These are phyloP conservation scores for Passiflora organensis DNA, from an alignment of 345 rosid genomes.

Conservation along the genomic window DNA sequence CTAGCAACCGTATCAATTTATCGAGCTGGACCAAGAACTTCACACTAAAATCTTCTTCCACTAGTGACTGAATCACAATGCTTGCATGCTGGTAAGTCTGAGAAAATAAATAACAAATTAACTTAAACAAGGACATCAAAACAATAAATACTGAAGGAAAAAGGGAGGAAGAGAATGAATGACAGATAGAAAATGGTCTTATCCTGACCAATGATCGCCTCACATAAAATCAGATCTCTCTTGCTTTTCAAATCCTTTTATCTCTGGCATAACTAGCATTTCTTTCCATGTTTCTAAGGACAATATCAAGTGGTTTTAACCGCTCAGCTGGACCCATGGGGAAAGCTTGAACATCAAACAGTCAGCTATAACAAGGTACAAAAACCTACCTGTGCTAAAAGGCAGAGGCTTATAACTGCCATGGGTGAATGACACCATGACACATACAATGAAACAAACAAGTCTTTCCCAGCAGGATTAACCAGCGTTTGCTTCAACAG, in stretches of 20 bases:
- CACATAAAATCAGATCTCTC: too few relatives aligned
- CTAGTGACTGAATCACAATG: conserved; percentile 83
- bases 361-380: background rate
- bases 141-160: conserved; percentile 4
- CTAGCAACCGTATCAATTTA: conserved; percentile 89
- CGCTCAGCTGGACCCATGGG: background rate
- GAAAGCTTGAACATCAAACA: background rate
- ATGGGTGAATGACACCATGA: conserved; percentile 99
- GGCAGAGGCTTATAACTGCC: conserved; percentile 97
- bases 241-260: too few relatives aligned
- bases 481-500: conserved; percentile 79
- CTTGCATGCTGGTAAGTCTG: conserved; percentile 97
- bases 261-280: too few relatives aligned
- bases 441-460: conserved; percentile 78
- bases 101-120: background rate
- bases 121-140: conserved; percentile 8
- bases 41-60: conserved; percentile 89
- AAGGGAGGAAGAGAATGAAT: background rate
- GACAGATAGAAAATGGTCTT: background rate
- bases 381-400: conserved; percentile 74
- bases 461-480: conserved; percentile 70
- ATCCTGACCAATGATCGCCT: too few relatives aligned
- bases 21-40: conserved; percentile 98
- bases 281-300: background rate
- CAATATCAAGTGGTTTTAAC: background rate